These are phyloP conservation scores for Nasturtium officinale DNA, from an alignment of 345 rosid genomes.

Conservation along the genomic window DNA sequence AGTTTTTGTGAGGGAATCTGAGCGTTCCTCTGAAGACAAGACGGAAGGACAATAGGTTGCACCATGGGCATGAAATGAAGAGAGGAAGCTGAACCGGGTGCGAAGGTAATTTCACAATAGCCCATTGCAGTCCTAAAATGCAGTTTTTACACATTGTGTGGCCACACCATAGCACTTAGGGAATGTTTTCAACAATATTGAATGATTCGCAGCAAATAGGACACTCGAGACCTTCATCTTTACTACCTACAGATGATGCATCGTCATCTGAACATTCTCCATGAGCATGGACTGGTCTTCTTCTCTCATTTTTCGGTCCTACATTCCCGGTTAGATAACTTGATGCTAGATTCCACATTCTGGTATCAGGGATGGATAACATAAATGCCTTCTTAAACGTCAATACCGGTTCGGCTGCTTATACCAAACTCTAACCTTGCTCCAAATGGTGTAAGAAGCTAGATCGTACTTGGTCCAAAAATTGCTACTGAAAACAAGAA, in stretches of 20 bases:
- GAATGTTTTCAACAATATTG: slow-evolving; percentile 90
- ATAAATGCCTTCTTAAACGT: slow-evolving; percentile 3
- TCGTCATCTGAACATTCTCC: slow-evolving; percentile 81
- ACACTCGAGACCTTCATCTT: slow-evolving; percentile 84
- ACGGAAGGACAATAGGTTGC: slow-evolving; percentile 77
- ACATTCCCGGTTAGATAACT: slow-evolving; percentile 50
- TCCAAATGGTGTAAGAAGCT: not conserved
- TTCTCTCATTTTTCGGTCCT: slow-evolving; percentile 46
- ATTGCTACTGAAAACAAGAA: not conserved
- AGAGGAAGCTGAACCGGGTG: slow-evolving; percentile 84
- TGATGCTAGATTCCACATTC: slow-evolving; percentile 71
- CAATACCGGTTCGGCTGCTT: not conserved
- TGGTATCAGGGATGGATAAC: slow-evolving; percentile 39
- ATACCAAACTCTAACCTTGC: slow-evolving; percentile 13
- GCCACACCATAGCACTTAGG: slow-evolving; percentile 90
- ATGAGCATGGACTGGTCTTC: slow-evolving; percentile 43
- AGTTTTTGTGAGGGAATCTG: slow-evolving; percentile 82
- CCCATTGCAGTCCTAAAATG: slow-evolving; percentile 77
- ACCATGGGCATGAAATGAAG: slow-evolving; percentile 92
- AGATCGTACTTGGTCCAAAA: not conserved
- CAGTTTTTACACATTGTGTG: slow-evolving; percentile 91
- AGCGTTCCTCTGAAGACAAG: slow-evolving; percentile 73
- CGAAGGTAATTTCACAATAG: slow-evolving; percentile 71
- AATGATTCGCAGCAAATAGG: slow-evolving; percentile 92
- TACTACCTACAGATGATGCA: slow-evolving; percentile 54